Base-by-base conservation (phyloP, 805 yeast genomes). In the Zygoascus ofunaensis region DNA sequence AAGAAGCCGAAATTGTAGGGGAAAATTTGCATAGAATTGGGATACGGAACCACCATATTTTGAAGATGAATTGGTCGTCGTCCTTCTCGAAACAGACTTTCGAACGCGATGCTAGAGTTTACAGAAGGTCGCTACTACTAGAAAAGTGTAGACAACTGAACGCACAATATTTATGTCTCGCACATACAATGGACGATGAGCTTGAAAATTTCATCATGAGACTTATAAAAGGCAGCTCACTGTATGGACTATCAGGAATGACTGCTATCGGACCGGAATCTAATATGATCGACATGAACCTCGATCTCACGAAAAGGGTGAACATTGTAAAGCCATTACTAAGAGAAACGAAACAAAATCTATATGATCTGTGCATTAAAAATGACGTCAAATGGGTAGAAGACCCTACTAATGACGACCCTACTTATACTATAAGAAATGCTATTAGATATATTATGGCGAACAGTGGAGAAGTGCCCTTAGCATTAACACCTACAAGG, bases 121-220 rank as follows among this genome's bases (percentile, higher is more conserved):
- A 68, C 40, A 59, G 94, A 33, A 77, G 78, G 47, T 49, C 63
- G 24, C 64, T 64, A 3, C 58, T 85, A 14, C 54, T 60, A 3
- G 39, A 59, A 0, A 61, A 67, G 0, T 78, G 87, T 53, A 41
- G 55, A 0, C 43, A 56, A 1, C 44, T 60, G 2, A 57, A 54
- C 0, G 62, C 72, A 3, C 32, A 56, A 0, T 52, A 67, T n/a
- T 46, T 84, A 3, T 58, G 78, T 19, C 62, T 79, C 34, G 94
- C 82, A 0, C 94, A 85, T 53, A 84, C 78, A 51, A 54, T 66
- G 39, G 77, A 84, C 54, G 94, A 85, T 57, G 87, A 82, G 54
- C 43, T 80, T 12, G 94, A 85, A 55, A 81, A 90, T 0, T 79
- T 73, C 49, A 48, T 80, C 19, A 69, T 79, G 56, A 59, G 94